Percentiles rank a stretch among this genome's conserved stretches.
phyloP scores from a whole-genome alignment of 108 stramenopile genomes.

The Epithemia pelagica region DNA sequence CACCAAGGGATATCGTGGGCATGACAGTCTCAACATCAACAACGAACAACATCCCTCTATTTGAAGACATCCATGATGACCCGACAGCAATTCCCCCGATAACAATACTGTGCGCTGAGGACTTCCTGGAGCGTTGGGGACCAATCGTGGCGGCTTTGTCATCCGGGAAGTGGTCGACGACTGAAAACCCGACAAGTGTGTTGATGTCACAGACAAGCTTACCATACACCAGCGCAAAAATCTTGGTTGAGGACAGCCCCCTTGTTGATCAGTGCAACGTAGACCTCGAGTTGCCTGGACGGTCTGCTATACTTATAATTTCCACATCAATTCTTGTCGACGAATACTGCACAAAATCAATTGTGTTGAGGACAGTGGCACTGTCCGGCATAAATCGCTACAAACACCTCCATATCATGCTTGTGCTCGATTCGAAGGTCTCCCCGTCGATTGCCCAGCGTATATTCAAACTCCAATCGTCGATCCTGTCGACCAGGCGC shows the following conservation, averaged over 20 bases:
- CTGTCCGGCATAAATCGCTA: slow-evolving; percentile 48
- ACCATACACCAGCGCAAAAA: too few relatives aligned
- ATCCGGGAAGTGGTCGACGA: slow-evolving; percentile 28
- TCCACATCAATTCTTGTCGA: slow-evolving; percentile 27
- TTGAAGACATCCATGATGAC: not conserved
- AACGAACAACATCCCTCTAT: too few relatives aligned
- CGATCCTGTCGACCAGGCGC: not conserved
- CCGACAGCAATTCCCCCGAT: slow-evolving; percentile 6
- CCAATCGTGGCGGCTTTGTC: slow-evolving; percentile 39
- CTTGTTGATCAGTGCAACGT: slow-evolving; percentile 45
- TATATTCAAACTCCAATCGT: slow-evolving; percentile 22
- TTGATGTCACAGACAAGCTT: too few relatives aligned
- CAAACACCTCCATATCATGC: slow-evolving; percentile 32
- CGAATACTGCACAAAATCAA: slow-evolving; percentile 8
- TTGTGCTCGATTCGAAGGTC: slow-evolving; percentile 36
- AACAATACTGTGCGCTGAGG: slow-evolving; percentile 51
- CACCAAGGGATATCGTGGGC: too few relatives aligned
- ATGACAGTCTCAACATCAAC: too few relatives aligned
- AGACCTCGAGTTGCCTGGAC: slow-evolving; percentile 48
- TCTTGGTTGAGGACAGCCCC: slow-evolving; percentile 40
- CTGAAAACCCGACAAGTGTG: too few relatives aligned
- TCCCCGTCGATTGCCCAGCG: slow-evolving; percentile 18
- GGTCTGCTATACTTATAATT: slow-evolving; percentile 39
- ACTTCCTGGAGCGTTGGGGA: slow-evolving; percentile 51
- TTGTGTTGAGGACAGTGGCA: slow-evolving; percentile 14